These are phyloP conservation scores for Diaporthe sp. DNA, from an alignment of 2,329 filamentous ascomycete species.

Conservation along the genomic window DNA sequence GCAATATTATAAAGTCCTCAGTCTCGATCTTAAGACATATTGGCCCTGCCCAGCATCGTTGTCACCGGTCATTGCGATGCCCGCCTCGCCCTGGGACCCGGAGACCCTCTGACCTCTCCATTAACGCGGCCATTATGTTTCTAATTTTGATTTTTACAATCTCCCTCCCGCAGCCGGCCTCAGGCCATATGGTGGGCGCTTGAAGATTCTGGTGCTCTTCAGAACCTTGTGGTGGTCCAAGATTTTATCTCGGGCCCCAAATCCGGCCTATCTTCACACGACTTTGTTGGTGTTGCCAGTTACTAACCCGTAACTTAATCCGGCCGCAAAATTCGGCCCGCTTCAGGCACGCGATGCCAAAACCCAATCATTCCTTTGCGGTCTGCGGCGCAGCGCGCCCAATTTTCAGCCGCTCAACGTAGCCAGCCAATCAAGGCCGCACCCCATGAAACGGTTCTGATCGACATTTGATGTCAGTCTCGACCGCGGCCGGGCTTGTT, in stretches of 20 bases:
- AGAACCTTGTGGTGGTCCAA: no score
- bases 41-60: not conserved
- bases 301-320: not conserved
- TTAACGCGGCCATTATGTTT: not conserved
- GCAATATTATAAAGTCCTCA: not conserved
- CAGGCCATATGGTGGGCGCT: not conserved
- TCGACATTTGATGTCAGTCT: constrained; percentile 25
- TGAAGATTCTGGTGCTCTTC: not conserved
- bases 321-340: constrained; percentile 12
- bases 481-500: constrained; percentile 28
- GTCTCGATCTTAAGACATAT: not conserved
- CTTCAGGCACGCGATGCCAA: constrained; percentile 11
- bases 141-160: not conserved
- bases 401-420: not conserved
- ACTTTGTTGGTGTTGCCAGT: not conserved
- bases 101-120: not conserved
- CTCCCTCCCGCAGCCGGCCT: not conserved
- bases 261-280: not conserved
- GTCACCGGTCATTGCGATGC: not conserved
- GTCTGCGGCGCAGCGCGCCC: constrained; percentile 4
- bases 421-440: constrained; percentile 7
- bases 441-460: constrained; percentile 10
- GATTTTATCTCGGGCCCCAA: not conserved
- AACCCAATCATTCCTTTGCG: constrained; percentile 26
- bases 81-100: not conserved